phyloP scores from a whole-genome alignment of 495 filamentous ascomycete genomes.

The Daldinia bambusicola region DNA sequence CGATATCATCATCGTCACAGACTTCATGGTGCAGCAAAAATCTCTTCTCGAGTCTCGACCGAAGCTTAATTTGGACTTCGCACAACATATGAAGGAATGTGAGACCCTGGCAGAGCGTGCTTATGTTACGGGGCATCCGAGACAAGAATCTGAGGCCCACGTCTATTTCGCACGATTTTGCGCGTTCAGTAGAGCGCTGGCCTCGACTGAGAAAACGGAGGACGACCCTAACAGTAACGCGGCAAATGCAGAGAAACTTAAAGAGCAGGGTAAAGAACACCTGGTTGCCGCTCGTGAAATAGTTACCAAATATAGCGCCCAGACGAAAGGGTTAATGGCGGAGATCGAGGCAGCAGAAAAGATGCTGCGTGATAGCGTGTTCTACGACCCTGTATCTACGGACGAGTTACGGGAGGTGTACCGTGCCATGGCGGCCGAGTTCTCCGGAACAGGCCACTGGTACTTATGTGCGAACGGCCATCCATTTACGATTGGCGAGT shows the following conservation, averaged over 20 bases:
- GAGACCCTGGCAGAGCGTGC: slow-evolving; percentile 46
- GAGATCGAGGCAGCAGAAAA: slow-evolving; percentile 38
- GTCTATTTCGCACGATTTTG: slow-evolving; percentile 49
- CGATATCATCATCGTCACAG: slow-evolving; percentile 65
- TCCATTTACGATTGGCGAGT: slow-evolving; percentile 79
- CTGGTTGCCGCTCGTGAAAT: slow-evolving; percentile 32
- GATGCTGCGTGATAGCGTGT: slow-evolving; percentile 41
- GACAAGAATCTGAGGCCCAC: slow-evolving; percentile 51
- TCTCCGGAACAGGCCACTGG: slow-evolving; percentile 71
- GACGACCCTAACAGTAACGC: background rate
- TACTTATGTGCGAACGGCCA: slow-evolving; percentile 74
- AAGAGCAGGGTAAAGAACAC: slow-evolving; percentile 25
- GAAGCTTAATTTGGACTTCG: slow-evolving; percentile 52
- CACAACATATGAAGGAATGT: slow-evolving; percentile 52
- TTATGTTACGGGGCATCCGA: slow-evolving; percentile 27
- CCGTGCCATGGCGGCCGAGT: slow-evolving; percentile 61
- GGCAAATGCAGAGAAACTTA: slow-evolving; percentile 20
- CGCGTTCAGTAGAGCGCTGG: slow-evolving; percentile 35
- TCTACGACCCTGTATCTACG: slow-evolving; percentile 49
- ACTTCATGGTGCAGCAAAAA: slow-evolving; percentile 59
- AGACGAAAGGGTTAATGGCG: slow-evolving; percentile 18
- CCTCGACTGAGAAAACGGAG: background rate
- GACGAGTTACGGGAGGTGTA: slow-evolving; percentile 57
- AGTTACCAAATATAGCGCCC: slow-evolving; percentile 30
- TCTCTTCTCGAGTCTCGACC: slow-evolving; percentile 11